Base-by-base conservation (phyloP, 2,329 filamentous ascomycete genomes). In the Fusarium robinianum region DNA sequence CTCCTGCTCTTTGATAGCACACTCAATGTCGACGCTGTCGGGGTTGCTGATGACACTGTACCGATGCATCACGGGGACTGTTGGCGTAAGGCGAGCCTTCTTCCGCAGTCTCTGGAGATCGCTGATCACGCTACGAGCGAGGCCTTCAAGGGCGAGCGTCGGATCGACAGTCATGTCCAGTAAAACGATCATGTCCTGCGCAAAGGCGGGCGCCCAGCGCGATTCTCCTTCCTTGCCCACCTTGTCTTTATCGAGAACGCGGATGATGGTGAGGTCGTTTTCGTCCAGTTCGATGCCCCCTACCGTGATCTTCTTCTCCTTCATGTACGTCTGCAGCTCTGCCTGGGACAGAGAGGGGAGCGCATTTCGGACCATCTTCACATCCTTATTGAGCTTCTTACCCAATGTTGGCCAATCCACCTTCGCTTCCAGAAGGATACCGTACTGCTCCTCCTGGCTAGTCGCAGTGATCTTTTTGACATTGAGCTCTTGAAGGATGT, bases 331-430 rank as follows among this genome's bases (percentile, higher is more conserved):
- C 65, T 88, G 87, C 52, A 95, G 87, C 55, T 94, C 79, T 8
- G 85, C 80, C 55, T 83, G 88, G 6, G 80, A 85, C 26, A 96
- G 74, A 23, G 72, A 76, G 9, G 90, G 88, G 32, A 96, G 72
- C 4, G 86, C 88, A 71, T 90, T 91, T 73, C 90, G 90, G 53
- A 95, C 88, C 67, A 85, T 87, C 59, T 85, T 81, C 27, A 87
- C 85, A 62, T 95, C 88, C 71, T 94, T 94, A 77, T 92, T 94
- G 57, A 95, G 78, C 74, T 95, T 95, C 79, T 94, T 94, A 49
- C 90, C 90, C 8, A 96, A 77, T 3, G 85, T 86, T 15, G 90
- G 88, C 84, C 90, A 95, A 67, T 96, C 90, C 7, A 88, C 89
- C 34, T 79, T 80, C 6, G 89, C 87, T 49, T 85, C 87, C 68